These are phyloP conservation scores for Bassia scoparia DNA, from an alignment of 148 eudicot species.

Conservation along the genomic window DNA sequence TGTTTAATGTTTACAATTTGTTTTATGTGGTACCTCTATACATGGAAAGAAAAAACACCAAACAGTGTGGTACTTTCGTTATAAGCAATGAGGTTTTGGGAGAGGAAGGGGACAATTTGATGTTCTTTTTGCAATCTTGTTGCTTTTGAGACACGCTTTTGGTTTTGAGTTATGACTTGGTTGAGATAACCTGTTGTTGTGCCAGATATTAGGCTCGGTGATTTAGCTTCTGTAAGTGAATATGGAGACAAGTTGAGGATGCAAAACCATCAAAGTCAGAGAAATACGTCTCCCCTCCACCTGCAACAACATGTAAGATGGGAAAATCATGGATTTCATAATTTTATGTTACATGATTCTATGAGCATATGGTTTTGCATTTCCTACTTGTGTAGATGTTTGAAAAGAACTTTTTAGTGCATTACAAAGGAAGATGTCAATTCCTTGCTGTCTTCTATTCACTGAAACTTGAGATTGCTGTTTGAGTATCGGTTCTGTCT, in stretches of 20 bases:
- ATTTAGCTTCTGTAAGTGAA: conserved; percentile 17
- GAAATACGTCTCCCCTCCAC: conserved; percentile 56
- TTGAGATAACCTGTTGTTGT: conserved; percentile 8
- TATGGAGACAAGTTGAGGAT: conserved; percentile 67
- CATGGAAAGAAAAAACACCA: too few species aligned
- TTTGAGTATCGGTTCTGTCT: conserved; percentile 12
- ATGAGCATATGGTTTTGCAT: not conserved
- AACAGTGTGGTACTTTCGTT: too few species aligned
- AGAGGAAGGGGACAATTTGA: not conserved
- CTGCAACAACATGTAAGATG: conserved; percentile 54
- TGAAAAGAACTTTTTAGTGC: not conserved
- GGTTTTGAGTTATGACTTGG: conserved; percentile 15
- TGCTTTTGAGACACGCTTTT: conserved; percentile 3
- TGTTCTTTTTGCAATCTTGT: not conserved
- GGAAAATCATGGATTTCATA: not conserved
- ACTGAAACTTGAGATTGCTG: not conserved
- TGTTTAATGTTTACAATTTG: not conserved
- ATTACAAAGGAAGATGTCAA: not conserved
- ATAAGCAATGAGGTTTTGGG: too few species aligned
- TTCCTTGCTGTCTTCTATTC: not conserved
- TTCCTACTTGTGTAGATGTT: not conserved
- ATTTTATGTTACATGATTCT: not conserved
- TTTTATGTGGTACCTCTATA: not conserved
- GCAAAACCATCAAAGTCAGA: conserved; percentile 49
- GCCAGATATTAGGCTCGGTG: conserved; percentile 13